These are phyloP conservation scores for Exophiala oligosperma DNA, from an alignment of 2,329 filamentous ascomycete genomes.

Conservation along the genomic window DNA sequence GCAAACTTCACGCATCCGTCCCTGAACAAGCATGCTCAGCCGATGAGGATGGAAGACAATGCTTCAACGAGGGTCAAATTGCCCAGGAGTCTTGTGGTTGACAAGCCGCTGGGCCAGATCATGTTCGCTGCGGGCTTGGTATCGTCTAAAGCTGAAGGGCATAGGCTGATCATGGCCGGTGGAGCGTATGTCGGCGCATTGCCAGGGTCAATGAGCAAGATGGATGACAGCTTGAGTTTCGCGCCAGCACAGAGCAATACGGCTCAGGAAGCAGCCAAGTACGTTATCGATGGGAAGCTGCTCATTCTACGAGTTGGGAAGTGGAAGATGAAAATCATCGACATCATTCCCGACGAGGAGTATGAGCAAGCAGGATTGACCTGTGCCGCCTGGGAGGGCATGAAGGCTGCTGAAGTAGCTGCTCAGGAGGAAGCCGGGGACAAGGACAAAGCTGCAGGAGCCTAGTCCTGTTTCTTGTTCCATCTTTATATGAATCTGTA, in stretches of 20 bases:
- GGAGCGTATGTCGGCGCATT: constrained; percentile 53
- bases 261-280: constrained; percentile 48
- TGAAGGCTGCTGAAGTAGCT: constrained; percentile 7
- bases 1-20: constrained; percentile 22
- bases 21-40: constrained; percentile 40
- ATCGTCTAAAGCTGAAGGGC: constrained; percentile 52
- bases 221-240: constrained; percentile 51
- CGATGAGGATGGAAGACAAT: constrained; percentile 42
- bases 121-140: constrained; percentile 55
- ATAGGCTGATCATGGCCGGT: constrained; percentile 49
- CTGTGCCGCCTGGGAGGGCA: constrained; percentile 53
- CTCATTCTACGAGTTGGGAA: constrained; percentile 61
- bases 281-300: constrained; percentile 51
- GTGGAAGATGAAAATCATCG: constrained; percentile 59
- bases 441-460: neutral
- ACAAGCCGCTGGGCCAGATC: constrained; percentile 50
- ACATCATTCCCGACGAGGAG: constrained; percentile 55
- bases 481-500: neutral
- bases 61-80: constrained; percentile 42
- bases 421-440: neutral
- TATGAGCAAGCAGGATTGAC: constrained; percentile 48
- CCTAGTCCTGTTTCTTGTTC: neutral
- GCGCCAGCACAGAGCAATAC: constrained; percentile 39
- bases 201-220: constrained; percentile 35
- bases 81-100: constrained; percentile 50